phyloP scores from a whole-genome alignment of 305 asterid genomes.

The Fraxinus angustifolia region DNA sequence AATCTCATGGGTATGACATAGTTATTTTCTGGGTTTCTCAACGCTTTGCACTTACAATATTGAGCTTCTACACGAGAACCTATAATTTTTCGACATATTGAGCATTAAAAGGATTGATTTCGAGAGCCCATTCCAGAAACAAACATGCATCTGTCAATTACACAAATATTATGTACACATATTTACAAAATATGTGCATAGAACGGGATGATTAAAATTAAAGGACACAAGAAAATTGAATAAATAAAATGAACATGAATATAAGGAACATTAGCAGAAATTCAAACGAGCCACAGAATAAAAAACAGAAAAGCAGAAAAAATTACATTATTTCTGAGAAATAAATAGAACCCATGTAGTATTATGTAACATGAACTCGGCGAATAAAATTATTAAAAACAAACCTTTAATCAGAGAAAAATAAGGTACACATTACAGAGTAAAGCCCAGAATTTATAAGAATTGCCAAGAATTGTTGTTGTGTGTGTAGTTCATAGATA shows the following conservation, averaged over 20 bases:
- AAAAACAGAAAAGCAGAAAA: not conserved
- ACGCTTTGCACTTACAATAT: constrained; percentile 43
- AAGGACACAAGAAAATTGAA: not conserved
- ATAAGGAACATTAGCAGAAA: not conserved
- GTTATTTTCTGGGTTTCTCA: constrained; percentile 27
- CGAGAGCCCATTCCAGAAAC: not conserved
- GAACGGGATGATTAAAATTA: not conserved
- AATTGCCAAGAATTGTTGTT: not conserved
- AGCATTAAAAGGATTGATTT: not conserved
- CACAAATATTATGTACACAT: not conserved
- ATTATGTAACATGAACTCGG: not conserved
- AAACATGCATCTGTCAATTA: not conserved
- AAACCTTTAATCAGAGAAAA: not conserved
- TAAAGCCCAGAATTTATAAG: not conserved
- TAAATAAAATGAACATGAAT: not conserved
- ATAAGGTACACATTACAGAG: not conserved
- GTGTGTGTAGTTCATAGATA: not conserved
- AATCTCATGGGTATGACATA: constrained; percentile 26
- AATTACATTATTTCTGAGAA: not conserved
- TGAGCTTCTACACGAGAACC: constrained; percentile 36
- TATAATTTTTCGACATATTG: constrained; percentile 20
- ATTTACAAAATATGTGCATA: not conserved
- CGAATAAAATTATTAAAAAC: not conserved
- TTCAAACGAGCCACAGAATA: not conserved
- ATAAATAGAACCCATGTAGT: not conserved